Evolutionary conservation across 176 grass and related monocot species (phyloP).

Genomic region (Musa beccarii): DNA sequence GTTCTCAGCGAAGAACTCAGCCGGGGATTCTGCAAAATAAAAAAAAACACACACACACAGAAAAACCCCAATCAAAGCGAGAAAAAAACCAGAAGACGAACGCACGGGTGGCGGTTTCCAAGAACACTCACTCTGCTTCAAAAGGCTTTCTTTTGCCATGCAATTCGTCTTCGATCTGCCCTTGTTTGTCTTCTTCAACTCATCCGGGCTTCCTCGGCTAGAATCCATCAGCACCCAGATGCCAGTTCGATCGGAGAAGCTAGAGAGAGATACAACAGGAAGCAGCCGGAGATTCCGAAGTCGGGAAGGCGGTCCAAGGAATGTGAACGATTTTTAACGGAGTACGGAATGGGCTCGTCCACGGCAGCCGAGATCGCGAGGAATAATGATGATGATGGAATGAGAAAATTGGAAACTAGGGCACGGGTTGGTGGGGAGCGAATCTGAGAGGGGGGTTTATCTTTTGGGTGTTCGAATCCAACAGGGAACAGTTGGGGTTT

Average conservation of each 20-base stretch:
- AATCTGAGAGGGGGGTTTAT: too few relatives aligned
- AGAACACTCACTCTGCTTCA: slow-evolving; percentile 61
- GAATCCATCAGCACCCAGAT: slow-evolving; percentile 20
- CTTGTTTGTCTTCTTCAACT: slow-evolving; percentile 27
- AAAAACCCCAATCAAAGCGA: slow-evolving; percentile 2
- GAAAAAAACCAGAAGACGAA: not conserved
- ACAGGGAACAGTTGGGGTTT: too few relatives aligned
- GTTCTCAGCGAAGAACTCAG: slow-evolving; percentile 91
- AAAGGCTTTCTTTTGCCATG: slow-evolving; percentile 54
- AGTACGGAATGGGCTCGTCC: too few relatives aligned
- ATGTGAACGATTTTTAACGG: too few relatives aligned
- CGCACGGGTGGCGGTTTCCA: not conserved
- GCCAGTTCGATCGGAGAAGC: not conserved
- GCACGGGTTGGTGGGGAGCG: too few relatives aligned
- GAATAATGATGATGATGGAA: too few relatives aligned
- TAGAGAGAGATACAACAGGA: not conserved
- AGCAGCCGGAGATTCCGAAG: not conserved
- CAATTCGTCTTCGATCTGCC: slow-evolving; percentile 24
- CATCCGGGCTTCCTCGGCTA: slow-evolving; percentile 19
- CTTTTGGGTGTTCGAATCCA: too few relatives aligned
- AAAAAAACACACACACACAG: not conserved
- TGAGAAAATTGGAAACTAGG: too few relatives aligned
- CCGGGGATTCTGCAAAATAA: slow-evolving; percentile 68
- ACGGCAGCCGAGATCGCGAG: too few relatives aligned
- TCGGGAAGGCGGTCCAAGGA: not conserved